phyloP scores from a whole-genome alignment of 2,329 filamentous ascomycete species.

The Penicillium psychrosexuale region DNA sequence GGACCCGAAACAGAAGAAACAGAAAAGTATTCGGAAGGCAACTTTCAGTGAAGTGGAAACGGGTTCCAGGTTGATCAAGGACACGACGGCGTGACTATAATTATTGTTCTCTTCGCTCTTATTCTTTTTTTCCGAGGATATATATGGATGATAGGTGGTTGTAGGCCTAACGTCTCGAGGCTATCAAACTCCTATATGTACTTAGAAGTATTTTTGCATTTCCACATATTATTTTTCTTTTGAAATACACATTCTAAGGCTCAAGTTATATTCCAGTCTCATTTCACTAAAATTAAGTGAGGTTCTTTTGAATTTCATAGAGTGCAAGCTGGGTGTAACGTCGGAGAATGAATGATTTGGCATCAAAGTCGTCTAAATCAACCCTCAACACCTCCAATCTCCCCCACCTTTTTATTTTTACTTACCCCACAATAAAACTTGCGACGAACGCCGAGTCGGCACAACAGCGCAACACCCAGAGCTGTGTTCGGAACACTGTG shows the following conservation, averaged over 20 bases:
- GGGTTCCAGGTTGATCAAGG: neutral
- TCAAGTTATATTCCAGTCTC: neutral
- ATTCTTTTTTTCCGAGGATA: too few species aligned
- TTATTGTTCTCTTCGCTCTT: neutral
- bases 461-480: constrained; percentile 15
- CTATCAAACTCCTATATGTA: neutral
- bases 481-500: constrained; percentile 28
- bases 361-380: neutral
- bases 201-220: neutral
- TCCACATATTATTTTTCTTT: neutral
- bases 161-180: neutral
- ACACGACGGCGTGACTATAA: neutral
- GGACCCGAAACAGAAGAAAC: constrained; percentile 20
- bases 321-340: neutral
- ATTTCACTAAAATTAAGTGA: neutral
- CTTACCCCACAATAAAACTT: neutral
- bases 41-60: neutral
- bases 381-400: neutral
- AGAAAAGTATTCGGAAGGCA: constrained; percentile 16
- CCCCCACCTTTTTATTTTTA: neutral
- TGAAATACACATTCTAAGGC: neutral
- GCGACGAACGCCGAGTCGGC: constrained; percentile 7
- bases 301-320: neutral
- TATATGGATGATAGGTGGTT: too few species aligned
- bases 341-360: neutral